Evolutionary conservation across 2,329 filamentous ascomycete species (phyloP).

Genomic region (Talaromyces sp.): DNA sequence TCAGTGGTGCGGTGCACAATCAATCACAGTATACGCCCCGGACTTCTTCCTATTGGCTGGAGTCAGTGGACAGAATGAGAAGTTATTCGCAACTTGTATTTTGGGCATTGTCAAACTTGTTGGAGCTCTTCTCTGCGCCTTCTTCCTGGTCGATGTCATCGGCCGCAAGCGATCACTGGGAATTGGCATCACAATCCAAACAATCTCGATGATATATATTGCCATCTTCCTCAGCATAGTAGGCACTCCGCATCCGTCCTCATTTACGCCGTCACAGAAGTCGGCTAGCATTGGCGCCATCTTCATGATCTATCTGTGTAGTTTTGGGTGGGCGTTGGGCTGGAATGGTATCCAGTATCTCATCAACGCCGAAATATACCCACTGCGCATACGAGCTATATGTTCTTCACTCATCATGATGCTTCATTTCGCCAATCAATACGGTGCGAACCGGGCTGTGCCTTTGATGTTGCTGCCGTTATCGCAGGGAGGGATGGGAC

Average conservation of each 20-base stretch:
- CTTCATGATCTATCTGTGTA: conserved; percentile 70
- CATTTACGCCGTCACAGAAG: conserved; percentile 49
- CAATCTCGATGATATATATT: not conserved
- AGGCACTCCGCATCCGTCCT: not conserved
- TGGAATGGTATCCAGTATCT: conserved; percentile 79
- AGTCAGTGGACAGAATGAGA: conserved; percentile 17
- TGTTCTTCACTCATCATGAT: conserved; percentile 72
- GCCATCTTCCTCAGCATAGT: conserved; percentile 29
- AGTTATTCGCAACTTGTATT: conserved; percentile 21
- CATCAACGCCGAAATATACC: conserved; percentile 73
- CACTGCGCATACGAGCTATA: conserved; percentile 67
- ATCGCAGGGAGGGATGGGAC: conserved; percentile 42
- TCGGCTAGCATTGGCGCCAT: conserved; percentile 64
- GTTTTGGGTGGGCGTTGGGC: conserved; percentile 54
- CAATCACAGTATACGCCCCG: conserved; percentile 22
- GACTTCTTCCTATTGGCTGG: conserved; percentile 21
- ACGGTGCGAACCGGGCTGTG: conserved; percentile 71
- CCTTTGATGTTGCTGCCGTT: conserved; percentile 67
- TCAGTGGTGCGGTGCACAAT: conserved; percentile 9
- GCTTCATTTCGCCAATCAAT: conserved; percentile 75
- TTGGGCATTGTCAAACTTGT: conserved; percentile 21
- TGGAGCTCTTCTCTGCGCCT: conserved; percentile 17
- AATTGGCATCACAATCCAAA: not conserved
- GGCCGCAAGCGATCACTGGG: conserved; percentile 13
- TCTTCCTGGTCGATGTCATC: conserved; percentile 21